Conservation (phyloP, 2,329 filamentous ascomycete species). For the Lizonia empirigonia region DNA sequence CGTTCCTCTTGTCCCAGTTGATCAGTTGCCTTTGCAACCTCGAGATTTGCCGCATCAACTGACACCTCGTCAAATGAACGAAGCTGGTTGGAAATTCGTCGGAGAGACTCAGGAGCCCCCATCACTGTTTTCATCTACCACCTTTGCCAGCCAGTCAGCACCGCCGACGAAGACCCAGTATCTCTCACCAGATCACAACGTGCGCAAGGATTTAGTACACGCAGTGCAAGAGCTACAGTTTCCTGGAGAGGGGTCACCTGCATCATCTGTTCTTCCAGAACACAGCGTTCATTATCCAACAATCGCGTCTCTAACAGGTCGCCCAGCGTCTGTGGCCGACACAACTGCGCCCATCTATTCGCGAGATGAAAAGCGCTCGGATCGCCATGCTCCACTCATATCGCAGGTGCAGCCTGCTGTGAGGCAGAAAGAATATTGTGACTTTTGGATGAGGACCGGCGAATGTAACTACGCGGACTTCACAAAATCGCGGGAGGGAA, state of each 20-base stretch:
- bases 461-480: conserved; percentile 73
- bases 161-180: conserved; percentile 6
- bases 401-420: conserved; percentile 49
- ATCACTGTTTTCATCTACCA: conserved; percentile 9
- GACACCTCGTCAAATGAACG: conserved; percentile 30
- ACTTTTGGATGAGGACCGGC: conserved; percentile 87
- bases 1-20: conserved; percentile 51
- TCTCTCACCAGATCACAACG: conserved; percentile 29
- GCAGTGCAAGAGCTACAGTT: not conserved
- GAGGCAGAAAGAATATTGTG: conserved; percentile 77
- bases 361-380: conserved; percentile 34
- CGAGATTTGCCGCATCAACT: conserved; percentile 46
- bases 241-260: not conserved
- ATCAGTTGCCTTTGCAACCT: conserved; percentile 52
- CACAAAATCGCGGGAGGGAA: not conserved
- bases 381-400: conserved; percentile 37
- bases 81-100: conserved; percentile 35
- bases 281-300: too few species aligned
- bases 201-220: conserved; percentile 4
- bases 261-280: not conserved
- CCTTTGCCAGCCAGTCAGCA: not conserved
- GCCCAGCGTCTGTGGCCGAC: conserved; percentile 24
- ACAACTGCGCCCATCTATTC: conserved; percentile 32
- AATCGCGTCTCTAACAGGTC: not conserved
- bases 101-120: conserved; percentile 21